Evolutionary conservation across 768 basidiomycete genomes (phyloP).

Genomic region (Psilocybe cyanescens): DNA sequence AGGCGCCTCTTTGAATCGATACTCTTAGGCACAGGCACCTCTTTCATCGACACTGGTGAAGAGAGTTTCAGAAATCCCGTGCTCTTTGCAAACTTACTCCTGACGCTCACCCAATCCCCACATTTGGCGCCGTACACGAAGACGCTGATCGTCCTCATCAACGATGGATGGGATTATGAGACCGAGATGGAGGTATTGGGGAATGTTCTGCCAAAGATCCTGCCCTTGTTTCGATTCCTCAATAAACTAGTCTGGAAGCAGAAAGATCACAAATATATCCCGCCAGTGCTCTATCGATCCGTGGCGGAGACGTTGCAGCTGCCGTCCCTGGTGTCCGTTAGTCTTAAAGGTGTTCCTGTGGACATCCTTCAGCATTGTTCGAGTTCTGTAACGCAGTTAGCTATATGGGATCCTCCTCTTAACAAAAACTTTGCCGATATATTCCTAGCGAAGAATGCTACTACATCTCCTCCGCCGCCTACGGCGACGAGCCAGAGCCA

Average conservation of each 20-base stretch:
- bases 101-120: neutral
- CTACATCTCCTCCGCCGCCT: too few relatives aligned
- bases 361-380: neutral
- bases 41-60: neutral
- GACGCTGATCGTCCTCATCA: neutral
- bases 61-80: neutral
- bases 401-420: neutral
- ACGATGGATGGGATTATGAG: neutral
- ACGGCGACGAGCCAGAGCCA: neutral
- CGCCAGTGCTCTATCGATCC: neutral
- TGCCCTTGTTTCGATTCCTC: neutral
- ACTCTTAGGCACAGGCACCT: neutral
- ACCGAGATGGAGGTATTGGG: neutral
- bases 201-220: neutral
- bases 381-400: neutral
- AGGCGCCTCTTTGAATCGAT: neutral
- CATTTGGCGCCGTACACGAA: neutral
- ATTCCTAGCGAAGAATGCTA: too few relatives aligned
- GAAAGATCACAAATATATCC: neutral
- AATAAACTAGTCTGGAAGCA: neutral
- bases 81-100: neutral
- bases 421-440: neutral
- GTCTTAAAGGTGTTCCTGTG: neutral
- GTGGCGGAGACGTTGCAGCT: neutral
- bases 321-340: neutral